Percentiles rank a stretch among this genome's conserved stretches.
Evolutionary conservation across 108 stramenopile species (phyloP).

Genomic region (Schizochytrium sp.): DNA sequence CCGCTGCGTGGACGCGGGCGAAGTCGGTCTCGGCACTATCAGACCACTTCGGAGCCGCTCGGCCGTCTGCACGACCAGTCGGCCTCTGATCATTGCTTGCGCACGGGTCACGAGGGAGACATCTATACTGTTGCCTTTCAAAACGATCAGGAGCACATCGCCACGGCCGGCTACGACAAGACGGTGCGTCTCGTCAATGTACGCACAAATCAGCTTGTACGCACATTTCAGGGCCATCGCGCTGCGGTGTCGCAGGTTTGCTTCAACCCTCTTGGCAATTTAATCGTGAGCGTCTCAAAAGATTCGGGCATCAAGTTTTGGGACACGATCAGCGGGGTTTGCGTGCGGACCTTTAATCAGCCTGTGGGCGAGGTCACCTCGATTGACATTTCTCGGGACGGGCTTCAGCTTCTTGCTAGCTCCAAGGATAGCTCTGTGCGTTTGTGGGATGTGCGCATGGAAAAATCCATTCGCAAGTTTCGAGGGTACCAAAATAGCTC

Average conservation of each 20-base stretch:
- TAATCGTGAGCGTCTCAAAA: not conserved
- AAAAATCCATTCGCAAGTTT: not conserved
- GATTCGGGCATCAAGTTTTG: not conserved
- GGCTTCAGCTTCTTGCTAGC: not conserved
- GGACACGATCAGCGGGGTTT: slow-evolving; percentile 3
- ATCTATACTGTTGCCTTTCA: not conserved
- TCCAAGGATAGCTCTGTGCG: slow-evolving; percentile 7
- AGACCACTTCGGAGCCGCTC: not conserved
- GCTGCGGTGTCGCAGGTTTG: not conserved
- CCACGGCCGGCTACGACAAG: not conserved
- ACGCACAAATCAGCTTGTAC: not conserved
- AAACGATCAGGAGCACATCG: not conserved
- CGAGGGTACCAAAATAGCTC: slow-evolving; percentile 6
- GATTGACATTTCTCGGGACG: not conserved
- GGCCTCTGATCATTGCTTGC: not conserved
- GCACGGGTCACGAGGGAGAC: not conserved
- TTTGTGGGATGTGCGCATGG: slow-evolving; percentile 7
- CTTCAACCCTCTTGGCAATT: not conserved
- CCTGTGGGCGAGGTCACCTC: slow-evolving; percentile 14
- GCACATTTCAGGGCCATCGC: not conserved
- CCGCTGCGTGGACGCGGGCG: not conserved
- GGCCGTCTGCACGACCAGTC: not conserved
- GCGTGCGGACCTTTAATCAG: slow-evolving; percentile 6
- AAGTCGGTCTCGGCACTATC: not conserved
- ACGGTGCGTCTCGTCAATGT: slow-evolving; percentile 4